These are phyloP conservation scores for Phaffia australis DNA, from an alignment of 768 basidiomycete species.

Conservation along the genomic window DNA sequence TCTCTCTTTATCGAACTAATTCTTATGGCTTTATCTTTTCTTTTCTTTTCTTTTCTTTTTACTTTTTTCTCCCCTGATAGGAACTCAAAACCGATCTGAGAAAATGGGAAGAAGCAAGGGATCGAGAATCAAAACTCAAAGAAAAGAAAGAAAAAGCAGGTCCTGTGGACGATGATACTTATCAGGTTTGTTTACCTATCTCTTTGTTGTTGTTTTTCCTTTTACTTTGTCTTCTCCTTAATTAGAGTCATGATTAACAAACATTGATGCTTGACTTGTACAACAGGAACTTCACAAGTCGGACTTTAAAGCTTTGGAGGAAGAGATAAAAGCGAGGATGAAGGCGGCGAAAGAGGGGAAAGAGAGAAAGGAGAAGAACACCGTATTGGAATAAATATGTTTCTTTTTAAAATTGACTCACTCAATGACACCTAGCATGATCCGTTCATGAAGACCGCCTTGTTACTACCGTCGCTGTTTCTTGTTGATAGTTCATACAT, in stretches of 20 bases:
- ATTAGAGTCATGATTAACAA: neutral
- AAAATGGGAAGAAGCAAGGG: constrained; percentile 7
- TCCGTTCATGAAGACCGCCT: no score
- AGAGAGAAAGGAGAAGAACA: neutral
- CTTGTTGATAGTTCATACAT: no score
- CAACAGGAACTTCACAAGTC: constrained; percentile 8
- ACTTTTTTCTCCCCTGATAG: neutral
- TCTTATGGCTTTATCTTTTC: neutral
- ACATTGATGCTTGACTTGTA: neutral
- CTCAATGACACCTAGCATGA: no score
- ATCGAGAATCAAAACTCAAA: constrained; percentile 5
- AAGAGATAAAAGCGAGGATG: constrained; percentile 10
- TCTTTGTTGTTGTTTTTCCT: neutral
- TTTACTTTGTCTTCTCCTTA: neutral
- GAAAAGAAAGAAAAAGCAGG: constrained; percentile 7
- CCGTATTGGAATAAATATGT: no score
- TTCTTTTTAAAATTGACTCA: no score
- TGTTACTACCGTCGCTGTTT: no score
- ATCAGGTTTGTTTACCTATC: constrained; percentile 1
- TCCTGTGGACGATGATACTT: neutral
- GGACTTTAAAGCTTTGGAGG: constrained; percentile 1
- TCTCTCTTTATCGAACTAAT: no score
- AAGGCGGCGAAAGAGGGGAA: constrained; percentile 9
- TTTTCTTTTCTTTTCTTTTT: neutral
- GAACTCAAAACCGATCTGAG: constrained; percentile 4